Base-by-base conservation (phyloP, 2,329 filamentous ascomycete genomes). In the Colletotrichum gigasporum region DNA sequence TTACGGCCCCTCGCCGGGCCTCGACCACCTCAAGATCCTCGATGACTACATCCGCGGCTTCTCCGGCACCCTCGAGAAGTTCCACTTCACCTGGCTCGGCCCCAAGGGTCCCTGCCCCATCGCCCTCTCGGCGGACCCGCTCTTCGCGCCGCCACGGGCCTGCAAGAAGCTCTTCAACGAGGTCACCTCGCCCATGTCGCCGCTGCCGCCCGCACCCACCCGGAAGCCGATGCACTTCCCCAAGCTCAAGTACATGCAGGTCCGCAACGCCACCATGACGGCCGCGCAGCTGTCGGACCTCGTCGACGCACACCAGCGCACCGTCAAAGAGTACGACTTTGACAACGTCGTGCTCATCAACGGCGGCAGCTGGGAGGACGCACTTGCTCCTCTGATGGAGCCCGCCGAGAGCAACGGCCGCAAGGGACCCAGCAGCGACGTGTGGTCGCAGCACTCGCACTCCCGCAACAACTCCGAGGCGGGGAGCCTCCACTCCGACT, bases 31-130 rank as follows among this genome's bases (percentile, higher is more conserved):
- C 57, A 93, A 93, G 77, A 87, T 96, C 71, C 86, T 97, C 2
- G 91, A 96, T 70, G 89, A 92, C 70, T 97, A 94, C 74, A 84
- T 97, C 67, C 87, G 91, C 59, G 83, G 82, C 68, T 92, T 96
- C 73, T 85, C 90, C 0, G 80, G 83, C 5, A 82, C 78, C 30
- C 81, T 96, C 2, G 89, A 90, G 67, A 89, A 89, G 74, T 83
- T 97, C 60, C 85, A 85, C 60, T 96, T 97, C 77, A 85, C 87
- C 61, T 97, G 94, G 93, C 81, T 90, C 66, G 91, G 91, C 37
- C 79, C 79, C 44, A 89, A 89, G 73, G 92, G 93, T 0, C 91
- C 91, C 2, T 92, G 90, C 59, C 93, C 93, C 1, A 76, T 96
- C 18, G 88, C 89, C 0, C 82, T 94, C 5, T 83, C 88, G 12